phyloP scores from a whole-genome alignment of 2,329 filamentous ascomycete species.

The Akanthomyces muscarius region DNA sequence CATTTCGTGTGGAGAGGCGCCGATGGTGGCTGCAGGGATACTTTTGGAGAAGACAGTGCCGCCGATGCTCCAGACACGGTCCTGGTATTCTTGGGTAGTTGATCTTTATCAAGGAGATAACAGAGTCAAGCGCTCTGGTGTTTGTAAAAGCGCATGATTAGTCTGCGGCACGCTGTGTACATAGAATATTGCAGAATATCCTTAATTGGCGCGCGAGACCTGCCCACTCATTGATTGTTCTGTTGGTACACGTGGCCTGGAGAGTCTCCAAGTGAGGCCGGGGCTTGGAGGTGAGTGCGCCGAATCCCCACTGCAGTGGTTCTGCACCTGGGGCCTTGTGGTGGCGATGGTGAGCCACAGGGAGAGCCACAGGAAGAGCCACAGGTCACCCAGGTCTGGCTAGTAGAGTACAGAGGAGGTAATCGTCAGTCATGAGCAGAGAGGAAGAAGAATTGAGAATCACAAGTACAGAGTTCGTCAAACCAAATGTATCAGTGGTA shows the following conservation, averaged over 20 bases:
- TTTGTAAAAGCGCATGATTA: neutral
- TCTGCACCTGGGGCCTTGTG: neutral
- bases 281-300: neutral
- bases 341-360: neutral
- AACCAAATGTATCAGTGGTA: neutral
- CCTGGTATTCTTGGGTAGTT: neutral
- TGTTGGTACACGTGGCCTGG: slow-evolving; percentile 8
- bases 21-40: slow-evolving; percentile 8
- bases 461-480: neutral
- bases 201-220: neutral
- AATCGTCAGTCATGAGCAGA: neutral
- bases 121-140: neutral
- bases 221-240: neutral
- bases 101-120: neutral
- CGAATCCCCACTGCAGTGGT: neutral
- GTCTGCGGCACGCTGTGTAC: neutral
- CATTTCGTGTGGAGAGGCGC: neutral
- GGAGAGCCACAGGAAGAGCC: too few relatives aligned
- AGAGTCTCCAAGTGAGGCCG: neutral
- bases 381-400: too few relatives aligned
- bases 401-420: too few relatives aligned
- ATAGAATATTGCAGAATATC: neutral
- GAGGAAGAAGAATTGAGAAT: neutral
- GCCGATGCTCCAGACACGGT: neutral
- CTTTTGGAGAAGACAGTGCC: neutral